A percentile compares a stretch with the other conserved stretches of the same genome.
phyloP scores from a whole-genome alignment of 2,329 filamentous ascomycete species.

The Aspergillus unguis region DNA sequence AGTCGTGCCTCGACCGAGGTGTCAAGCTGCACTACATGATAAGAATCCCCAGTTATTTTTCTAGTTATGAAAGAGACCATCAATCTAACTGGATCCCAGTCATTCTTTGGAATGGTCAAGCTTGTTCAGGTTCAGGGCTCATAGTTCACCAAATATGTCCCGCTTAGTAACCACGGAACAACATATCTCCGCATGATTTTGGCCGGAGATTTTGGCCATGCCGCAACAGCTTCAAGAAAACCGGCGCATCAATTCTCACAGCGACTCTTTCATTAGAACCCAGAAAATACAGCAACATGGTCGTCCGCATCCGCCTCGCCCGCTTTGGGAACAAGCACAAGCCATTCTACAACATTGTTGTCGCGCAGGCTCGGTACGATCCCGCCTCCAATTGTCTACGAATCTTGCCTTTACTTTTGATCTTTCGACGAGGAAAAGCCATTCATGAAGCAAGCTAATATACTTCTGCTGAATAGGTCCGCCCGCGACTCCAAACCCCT shows the following conservation, averaged over 20 bases:
- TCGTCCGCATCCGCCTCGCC: slow-evolving; percentile 87
- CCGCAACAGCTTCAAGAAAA: slow-evolving; percentile 3
- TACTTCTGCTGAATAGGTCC: slow-evolving; percentile 54
- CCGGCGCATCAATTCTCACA: slow-evolving; percentile 2
- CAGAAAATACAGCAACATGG: slow-evolving; percentile 58
- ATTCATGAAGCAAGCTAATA: slow-evolving; percentile 3
- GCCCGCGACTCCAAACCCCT: slow-evolving; percentile 84
- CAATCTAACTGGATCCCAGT: too few relatives aligned
- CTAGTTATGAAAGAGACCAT: too few relatives aligned
- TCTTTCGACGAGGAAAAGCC: not conserved
- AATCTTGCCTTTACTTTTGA: too few relatives aligned
- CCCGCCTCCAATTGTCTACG: not conserved
- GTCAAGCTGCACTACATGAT: too few relatives aligned
- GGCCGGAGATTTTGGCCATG: slow-evolving; percentile 13
- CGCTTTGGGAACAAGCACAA: slow-evolving; percentile 84
- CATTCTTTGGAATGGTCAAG: too few relatives aligned
- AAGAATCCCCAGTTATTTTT: too few relatives aligned
- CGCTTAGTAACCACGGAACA: slow-evolving; percentile 21
- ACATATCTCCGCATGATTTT: slow-evolving; percentile 24
- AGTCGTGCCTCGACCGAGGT: too few relatives aligned
- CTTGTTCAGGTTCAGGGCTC: not conserved
- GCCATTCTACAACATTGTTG: slow-evolving; percentile 98
- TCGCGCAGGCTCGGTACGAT: slow-evolving; percentile 80
- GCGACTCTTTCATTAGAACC: not conserved
- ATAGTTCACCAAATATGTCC: slow-evolving; percentile 19